Evolutionary conservation across 768 basidiomycete genomes (phyloP), one percentile per base, ranked within the genome.

Genomic region (Russula emetica): DNA sequence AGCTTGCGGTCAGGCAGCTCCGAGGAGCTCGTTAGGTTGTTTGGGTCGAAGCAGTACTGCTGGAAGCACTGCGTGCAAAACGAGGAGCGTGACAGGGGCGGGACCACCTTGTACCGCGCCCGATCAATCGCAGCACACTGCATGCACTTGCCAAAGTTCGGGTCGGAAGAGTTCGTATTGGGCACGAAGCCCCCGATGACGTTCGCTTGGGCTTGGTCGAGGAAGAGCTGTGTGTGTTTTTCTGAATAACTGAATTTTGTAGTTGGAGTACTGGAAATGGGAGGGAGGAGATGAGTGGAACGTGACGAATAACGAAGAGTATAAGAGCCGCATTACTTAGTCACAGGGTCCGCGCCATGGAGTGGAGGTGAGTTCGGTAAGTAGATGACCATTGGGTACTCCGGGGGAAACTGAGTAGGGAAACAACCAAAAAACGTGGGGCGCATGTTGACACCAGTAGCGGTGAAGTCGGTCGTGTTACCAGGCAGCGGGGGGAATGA

Each of bases 351-450:
- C 61, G 77, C 79, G 26, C 86, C 87, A 60, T 78, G 79, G 22
- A 85, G 68, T 4, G 87, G 87, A 20, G 90, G 87, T 32, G 88
- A 80, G 71, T 87, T 90, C 5, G 92, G 91, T 13, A 92, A 76
- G 69, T 88, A 91, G 47, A 92, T 81, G 44, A 92, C 74, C 22
- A 92, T 67, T 0, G 90, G 90, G 66, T 79, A 87, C 62, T 83
- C 81, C 2, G 82, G 74, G 16, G 85, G 80, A 5, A 24, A 72
- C 51, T 79, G 71, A 3, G 60, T 70, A n/a, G 85, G 81, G 69
- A 87, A 75, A 71, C 90, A 92, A 4, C 91, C 91, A 74, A 91
- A 92, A 76, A 93, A 91, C 0, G 87, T 87, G 3, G 89, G 83
- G 30, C 86, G 82, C 49, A 74, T 76, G 69, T 85, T 89, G 1